Conservation (phyloP, 1,284 basidiomycete genomes). For the Bondarzewia mesenterica region DNA sequence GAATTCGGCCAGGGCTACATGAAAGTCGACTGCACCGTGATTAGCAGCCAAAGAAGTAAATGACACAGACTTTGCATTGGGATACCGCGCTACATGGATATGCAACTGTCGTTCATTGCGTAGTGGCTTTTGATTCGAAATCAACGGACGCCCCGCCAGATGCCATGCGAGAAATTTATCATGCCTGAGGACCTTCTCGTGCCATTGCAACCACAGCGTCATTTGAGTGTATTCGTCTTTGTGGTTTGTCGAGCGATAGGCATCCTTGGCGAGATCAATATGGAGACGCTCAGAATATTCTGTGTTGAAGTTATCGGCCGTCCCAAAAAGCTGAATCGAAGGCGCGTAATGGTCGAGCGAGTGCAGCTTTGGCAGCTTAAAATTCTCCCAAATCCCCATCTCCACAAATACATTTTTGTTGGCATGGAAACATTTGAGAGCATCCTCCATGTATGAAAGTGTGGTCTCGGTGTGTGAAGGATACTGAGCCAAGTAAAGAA, state of each 20-base stretch:
- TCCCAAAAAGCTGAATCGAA: neutral
- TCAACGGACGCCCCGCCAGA: too few relatives aligned
- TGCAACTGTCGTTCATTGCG: too few relatives aligned
- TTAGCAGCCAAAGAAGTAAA: too few relatives aligned
- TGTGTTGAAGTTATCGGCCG: conserved; percentile 2
- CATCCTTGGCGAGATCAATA: conserved; percentile 3
- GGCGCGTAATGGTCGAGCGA: neutral
- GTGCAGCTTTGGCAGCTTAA: conserved; percentile 3
- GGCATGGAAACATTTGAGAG: conserved; percentile 1
- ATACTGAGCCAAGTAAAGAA: conserved; percentile 4
- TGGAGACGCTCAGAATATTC: conserved; percentile 1
- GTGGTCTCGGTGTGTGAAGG: neutral
- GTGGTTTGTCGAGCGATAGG: neutral
- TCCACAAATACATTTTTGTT: neutral
- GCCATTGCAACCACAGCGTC: neutral
- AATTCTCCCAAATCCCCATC: neutral
- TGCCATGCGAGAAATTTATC: neutral
- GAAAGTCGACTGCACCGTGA: too few relatives aligned
- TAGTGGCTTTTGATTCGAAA: too few relatives aligned
- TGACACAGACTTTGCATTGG: too few relatives aligned
- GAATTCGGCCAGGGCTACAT: too few relatives aligned
- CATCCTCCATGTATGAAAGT: neutral
- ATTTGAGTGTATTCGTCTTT: conserved; percentile 2
- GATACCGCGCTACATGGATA: too few relatives aligned
- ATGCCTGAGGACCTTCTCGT: neutral